phyloP scores from a whole-genome alignment of 2,329 filamentous ascomycete species.

The Lachnellula suecica region DNA sequence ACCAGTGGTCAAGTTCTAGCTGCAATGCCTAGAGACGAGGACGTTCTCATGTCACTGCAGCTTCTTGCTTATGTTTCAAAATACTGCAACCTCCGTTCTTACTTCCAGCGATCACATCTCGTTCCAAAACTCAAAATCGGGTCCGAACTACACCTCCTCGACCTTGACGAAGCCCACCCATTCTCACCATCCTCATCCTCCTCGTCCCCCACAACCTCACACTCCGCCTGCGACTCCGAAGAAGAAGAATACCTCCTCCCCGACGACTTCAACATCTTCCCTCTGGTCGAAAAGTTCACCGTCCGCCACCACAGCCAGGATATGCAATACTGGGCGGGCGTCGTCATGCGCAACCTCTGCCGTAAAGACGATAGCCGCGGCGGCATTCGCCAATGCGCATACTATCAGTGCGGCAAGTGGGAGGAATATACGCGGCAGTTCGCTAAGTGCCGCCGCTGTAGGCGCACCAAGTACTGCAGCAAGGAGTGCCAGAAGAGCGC shows the following conservation, averaged over 20 bases:
- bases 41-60: conserved; percentile 96
- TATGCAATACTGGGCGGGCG: conserved; percentile 99
- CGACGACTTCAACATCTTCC: conserved; percentile 98
- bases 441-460: conserved; percentile 93
- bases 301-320: conserved; percentile 91
- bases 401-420: conserved; percentile 98
- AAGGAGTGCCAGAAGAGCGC: conserved; percentile 99
- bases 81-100: conserved; percentile 92
- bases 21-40: conserved; percentile 93
- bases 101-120: conserved; percentile 92
- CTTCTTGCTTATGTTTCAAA: conserved; percentile 97
- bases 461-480: conserved; percentile 98
- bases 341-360: conserved; percentile 98
- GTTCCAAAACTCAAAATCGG: conserved; percentile 91
- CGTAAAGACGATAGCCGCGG: conserved; percentile 94
- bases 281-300: conserved; percentile 96
- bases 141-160: conserved; percentile 76
- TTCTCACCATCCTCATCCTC: conserved; percentile 29
- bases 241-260: conserved; percentile 82
- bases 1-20: conserved; percentile 72
- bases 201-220: conserved; percentile 39
- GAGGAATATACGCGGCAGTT: conserved; percentile 96
- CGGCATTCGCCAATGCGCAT: conserved; percentile 94
- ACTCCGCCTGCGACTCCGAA: conserved; percentile 37
- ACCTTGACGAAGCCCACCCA: conserved; percentile 59